Conservation (phyloP, 1,139 yeast species). For the Candida sanyaensis region DNA sequence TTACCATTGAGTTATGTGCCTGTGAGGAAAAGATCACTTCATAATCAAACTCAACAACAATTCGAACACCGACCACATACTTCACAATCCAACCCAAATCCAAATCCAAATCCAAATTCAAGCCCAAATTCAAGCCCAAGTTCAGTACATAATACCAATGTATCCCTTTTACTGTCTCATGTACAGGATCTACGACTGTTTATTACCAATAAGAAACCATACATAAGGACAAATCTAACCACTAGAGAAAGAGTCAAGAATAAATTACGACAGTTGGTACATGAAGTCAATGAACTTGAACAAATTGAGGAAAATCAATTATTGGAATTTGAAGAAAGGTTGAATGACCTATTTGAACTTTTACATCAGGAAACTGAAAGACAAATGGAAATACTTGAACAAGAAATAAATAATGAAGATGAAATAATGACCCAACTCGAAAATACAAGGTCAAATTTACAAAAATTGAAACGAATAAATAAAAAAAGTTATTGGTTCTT, state of each 20-base stretch:
- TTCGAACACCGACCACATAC: slow-evolving; percentile 5
- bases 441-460: slow-evolving; percentile 8
- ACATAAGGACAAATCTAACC: not conserved
- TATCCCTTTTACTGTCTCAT: slow-evolving; percentile 4
- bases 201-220: not conserved
- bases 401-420: slow-evolving; percentile 8
- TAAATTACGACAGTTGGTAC: slow-evolving; percentile 8
- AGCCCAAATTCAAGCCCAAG: not conserved
- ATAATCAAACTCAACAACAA: slow-evolving; percentile 2
- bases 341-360: slow-evolving; percentile 3
- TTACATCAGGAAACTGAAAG: not conserved
- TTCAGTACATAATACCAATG: slow-evolving; percentile 8
- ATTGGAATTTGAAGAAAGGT: slow-evolving; percentile 1
- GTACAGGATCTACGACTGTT: not conserved
- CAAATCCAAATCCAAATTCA: not conserved
- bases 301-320: slow-evolving; percentile 6
- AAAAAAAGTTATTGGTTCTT: slow-evolving; percentile 4
- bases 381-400: slow-evolving; percentile 2
- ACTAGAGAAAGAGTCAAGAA: slow-evolving; percentile 7
- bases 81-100: slow-evolving; percentile 4
- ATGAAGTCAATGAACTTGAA: slow-evolving; percentile 8
- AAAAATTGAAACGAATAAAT: slow-evolving; percentile 9
- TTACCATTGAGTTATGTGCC: slow-evolving; percentile 35
- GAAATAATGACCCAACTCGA: slow-evolving; percentile 2
- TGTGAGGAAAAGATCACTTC: slow-evolving; percentile 1